Base-by-base conservation (phyloP, 2,329 filamentous ascomycete species). In the Nemania sp. region DNA sequence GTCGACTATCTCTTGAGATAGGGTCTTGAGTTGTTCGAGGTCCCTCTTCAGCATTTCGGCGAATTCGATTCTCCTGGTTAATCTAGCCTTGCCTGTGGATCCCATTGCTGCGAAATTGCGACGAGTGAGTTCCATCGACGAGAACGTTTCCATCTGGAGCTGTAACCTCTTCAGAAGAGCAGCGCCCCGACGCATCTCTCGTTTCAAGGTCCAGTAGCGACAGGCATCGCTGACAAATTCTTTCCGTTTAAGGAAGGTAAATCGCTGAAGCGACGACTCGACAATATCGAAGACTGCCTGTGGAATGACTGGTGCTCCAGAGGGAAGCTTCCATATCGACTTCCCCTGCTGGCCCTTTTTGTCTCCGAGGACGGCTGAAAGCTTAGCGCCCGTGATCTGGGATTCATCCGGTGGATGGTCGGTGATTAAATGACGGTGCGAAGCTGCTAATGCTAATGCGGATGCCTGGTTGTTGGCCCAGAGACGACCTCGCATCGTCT, bases 41-140 rank as follows among this genome's bases (percentile, higher is more conserved):
- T 98, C 93, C 58, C 83, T 79, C 58, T 92, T 80, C 11, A 96
- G 80, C 43, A 81, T 83, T 67, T 93, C 84, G 7, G 92, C 92
- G 74, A 99, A 99, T 64, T 94, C 90, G 67, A 98, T 93, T 46
- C 95, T 88, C 59, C 92, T 84, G 52, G 89, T 82, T 32, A 99
- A 81, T 50, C 92, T 85, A 25, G 90, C 84, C 69, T 89, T 87
- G 56, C 95, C 95, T 48, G 87, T 88, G 42, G 90, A 87, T 6
- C 95, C 95, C 91, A 98, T 97, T 39, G 90, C 89, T n/a, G 90
- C 90, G 76, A 97, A 99, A 75, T 98, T 94, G 60, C 95, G 89
- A 54, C 95, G 86, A 2, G 95, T 97, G 66, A 99, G 88, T 76
- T 99, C 95, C 90, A 97, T 97, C 0, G 92, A 97, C 6, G 94